Evolutionary conservation across 495 filamentous ascomycete genomes (phyloP).

Genomic region (Neurospora pannonica): DNA sequence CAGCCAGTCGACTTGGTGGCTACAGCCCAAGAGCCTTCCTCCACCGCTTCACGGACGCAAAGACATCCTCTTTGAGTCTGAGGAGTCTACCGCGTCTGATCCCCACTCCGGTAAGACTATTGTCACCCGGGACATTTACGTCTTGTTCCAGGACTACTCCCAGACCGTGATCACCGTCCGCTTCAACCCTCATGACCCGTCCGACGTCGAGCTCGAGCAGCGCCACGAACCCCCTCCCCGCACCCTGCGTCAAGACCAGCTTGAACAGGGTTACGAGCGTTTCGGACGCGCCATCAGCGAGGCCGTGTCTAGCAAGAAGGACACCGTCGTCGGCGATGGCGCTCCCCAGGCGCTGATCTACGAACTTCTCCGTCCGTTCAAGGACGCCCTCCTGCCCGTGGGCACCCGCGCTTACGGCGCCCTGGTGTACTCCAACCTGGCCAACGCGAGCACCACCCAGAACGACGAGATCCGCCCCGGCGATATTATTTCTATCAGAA

Average conservation of each 20-base stretch:
- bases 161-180: slow-evolving; percentile 79
- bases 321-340: slow-evolving; percentile 75
- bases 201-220: slow-evolving; percentile 68
- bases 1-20: slow-evolving; percentile 71
- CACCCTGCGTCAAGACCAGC: slow-evolving; percentile 82
- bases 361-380: slow-evolving; percentile 65
- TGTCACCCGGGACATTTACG: slow-evolving; percentile 68
- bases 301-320: slow-evolving; percentile 57
- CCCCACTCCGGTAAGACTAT: slow-evolving; percentile 54
- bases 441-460: slow-evolving; percentile 81
- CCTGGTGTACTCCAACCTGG: slow-evolving; percentile 85
- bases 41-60: slow-evolving; percentile 72
- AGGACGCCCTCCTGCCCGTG: slow-evolving; percentile 67
- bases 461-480: slow-evolving; percentile 92
- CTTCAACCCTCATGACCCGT: slow-evolving; percentile 66
- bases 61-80: slow-evolving; percentile 74
- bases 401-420: slow-evolving; percentile 85
- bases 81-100: slow-evolving; percentile 62
- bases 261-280: slow-evolving; percentile 71
- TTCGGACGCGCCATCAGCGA: slow-evolving; percentile 69
- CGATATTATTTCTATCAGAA: slow-evolving; percentile 88
- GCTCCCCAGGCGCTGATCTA: slow-evolving; percentile 64
- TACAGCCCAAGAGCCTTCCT: slow-evolving; percentile 61
- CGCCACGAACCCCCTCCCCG: slow-evolving; percentile 77
- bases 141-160: slow-evolving; percentile 91